These are phyloP conservation scores for Aspergillus niger DNA, from an alignment of 2,329 filamentous ascomycete genomes.

Conservation along the genomic window DNA sequence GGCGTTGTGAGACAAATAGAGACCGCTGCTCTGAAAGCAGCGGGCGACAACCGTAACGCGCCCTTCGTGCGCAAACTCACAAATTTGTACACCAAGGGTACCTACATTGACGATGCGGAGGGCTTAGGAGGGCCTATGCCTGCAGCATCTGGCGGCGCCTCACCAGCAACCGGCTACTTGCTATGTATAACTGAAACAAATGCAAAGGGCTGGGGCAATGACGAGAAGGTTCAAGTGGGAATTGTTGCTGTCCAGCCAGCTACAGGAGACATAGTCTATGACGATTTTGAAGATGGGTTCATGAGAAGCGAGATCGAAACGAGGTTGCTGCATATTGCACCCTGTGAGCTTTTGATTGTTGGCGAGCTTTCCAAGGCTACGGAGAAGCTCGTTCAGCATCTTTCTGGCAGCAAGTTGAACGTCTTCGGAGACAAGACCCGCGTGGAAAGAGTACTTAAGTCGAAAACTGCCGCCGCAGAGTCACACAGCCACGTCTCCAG, in stretches of 20 bases:
- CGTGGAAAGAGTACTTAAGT: slow-evolving; percentile 74
- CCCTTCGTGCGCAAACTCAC: slow-evolving; percentile 92
- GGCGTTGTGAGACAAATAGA: slow-evolving; percentile 93
- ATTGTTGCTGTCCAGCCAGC: slow-evolving; percentile 92
- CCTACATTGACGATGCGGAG: slow-evolving; percentile 91
- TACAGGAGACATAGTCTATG: slow-evolving; percentile 94
- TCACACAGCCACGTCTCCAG: slow-evolving; percentile 85
- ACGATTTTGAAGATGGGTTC: slow-evolving; percentile 94
- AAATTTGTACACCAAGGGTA: slow-evolving; percentile 96
- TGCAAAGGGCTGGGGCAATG: slow-evolving; percentile 76
- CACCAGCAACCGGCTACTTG: slow-evolving; percentile 76
- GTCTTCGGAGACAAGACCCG: slow-evolving; percentile 89
- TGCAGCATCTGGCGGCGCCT: slow-evolving; percentile 58
- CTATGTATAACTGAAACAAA: slow-evolving; percentile 87
- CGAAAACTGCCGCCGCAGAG: slow-evolving; percentile 80
- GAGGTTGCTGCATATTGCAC: slow-evolving; percentile 88
- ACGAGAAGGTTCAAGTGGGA: slow-evolving; percentile 91
- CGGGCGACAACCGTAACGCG: slow-evolving; percentile 87
- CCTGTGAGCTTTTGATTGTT: slow-evolving; percentile 91
- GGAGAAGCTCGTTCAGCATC: slow-evolving; percentile 85
- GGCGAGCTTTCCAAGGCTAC: slow-evolving; percentile 87
- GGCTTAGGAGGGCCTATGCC: slow-evolving; percentile 64
- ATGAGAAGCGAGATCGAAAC: slow-evolving; percentile 98
- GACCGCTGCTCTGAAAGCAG: slow-evolving; percentile 93
- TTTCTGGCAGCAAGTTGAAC: slow-evolving; percentile 86